phyloP scores from a whole-genome alignment of 495 filamentous ascomycete genomes.

The Sordaria brevicollis region DNA sequence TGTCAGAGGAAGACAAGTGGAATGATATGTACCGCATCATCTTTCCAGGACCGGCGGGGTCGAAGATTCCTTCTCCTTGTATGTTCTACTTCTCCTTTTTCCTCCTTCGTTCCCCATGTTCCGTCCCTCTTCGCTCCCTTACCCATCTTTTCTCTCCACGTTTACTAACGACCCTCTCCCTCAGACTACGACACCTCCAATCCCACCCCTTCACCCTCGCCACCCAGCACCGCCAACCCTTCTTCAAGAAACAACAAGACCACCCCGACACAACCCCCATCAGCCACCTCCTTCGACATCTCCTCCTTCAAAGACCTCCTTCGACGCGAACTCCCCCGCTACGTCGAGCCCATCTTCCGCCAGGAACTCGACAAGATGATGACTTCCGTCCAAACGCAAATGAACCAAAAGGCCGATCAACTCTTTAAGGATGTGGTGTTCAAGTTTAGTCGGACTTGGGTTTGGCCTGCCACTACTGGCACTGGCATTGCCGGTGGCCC shows the following conservation, averaged over 20 bases:
- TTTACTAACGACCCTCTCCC: not conserved
- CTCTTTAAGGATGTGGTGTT: conserved; percentile 9
- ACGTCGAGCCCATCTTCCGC: conserved; percentile 10
- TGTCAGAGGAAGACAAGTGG: conserved; percentile 20
- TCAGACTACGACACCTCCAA: not conserved
- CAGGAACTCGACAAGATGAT: conserved; percentile 15
- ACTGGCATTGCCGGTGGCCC: not conserved
- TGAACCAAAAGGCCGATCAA: conserved; percentile 9
- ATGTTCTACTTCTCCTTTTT: not conserved
- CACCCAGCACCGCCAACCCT: not conserved
- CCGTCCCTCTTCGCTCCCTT: not conserved
- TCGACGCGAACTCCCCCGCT: conserved; percentile 8
- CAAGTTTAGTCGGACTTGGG: conserved; percentile 8
- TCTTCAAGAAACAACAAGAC: not conserved
- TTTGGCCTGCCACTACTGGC: not conserved
- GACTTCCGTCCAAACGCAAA: conserved; percentile 5
- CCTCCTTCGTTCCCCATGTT: not conserved
- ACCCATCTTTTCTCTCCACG: not conserved
- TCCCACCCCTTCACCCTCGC: not conserved
- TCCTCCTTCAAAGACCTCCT: conserved; percentile 7
- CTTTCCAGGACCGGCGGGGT: conserved; percentile 7
- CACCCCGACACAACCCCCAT: not conserved
- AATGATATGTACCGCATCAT: conserved; percentile 19
- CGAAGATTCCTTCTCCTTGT: not conserved
- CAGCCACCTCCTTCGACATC: not conserved